Evolutionary conservation across 768 basidiomycete species (phyloP).

Genomic region (Hypholoma fasciculare): DNA sequence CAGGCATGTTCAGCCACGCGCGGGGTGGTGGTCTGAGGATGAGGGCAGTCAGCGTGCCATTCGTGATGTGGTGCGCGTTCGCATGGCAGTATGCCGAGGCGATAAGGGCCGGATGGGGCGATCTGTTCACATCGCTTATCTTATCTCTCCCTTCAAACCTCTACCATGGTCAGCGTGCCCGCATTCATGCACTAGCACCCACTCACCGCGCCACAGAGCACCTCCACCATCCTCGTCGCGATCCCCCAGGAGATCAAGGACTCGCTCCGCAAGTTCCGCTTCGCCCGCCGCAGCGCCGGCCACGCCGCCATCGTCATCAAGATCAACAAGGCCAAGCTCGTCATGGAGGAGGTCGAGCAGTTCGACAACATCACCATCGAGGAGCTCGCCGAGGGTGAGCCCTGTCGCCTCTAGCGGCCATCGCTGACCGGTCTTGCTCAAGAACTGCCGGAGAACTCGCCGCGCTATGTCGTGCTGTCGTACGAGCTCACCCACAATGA

Average conservation of each 20-base stretch:
- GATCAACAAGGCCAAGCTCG: constrained; percentile 80
- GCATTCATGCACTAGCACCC: constrained; percentile 10
- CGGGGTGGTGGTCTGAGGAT: background rate
- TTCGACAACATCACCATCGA: constrained; percentile 76
- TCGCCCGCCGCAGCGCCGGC: constrained; percentile 69
- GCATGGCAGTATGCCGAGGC: background rate
- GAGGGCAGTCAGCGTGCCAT: background rate
- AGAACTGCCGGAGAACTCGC: constrained; percentile 89
- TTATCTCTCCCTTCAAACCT: constrained; percentile 22
- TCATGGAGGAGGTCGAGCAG: constrained; percentile 84
- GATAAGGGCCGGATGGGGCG: constrained; percentile 9
- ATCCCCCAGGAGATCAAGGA: constrained; percentile 80
- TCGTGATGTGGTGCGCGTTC: background rate
- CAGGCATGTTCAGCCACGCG: background rate
- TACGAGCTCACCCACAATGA: constrained; percentile 80
- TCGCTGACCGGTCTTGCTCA: background rate
- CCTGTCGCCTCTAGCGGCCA: background rate
- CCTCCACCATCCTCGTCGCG: constrained; percentile 64
- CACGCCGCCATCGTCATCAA: constrained; percentile 85
- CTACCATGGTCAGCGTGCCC: constrained; percentile 34
- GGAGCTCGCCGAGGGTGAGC: constrained; percentile 83
- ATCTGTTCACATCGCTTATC: constrained; percentile 22
- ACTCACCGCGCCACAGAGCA: constrained; percentile 40
- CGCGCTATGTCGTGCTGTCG: constrained; percentile 83
- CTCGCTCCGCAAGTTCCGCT: constrained; percentile 77